Conservation (phyloP, 495 filamentous ascomycete genomes). For the Neurospora terricola region DNA sequence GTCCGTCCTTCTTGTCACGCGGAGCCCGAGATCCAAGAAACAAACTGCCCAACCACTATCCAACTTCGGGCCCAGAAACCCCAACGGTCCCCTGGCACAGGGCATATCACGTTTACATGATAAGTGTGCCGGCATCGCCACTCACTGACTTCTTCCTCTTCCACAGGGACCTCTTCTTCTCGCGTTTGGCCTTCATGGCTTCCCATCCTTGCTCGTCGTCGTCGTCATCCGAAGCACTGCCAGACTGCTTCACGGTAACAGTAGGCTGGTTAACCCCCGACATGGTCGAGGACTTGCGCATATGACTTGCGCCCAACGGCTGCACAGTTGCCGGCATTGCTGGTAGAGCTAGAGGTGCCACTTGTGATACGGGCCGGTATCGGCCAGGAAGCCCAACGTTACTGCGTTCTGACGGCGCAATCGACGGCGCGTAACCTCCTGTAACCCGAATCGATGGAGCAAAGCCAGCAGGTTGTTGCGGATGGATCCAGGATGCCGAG, state of each 20-base stretch:
- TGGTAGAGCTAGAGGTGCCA: slow-evolving; percentile 23
- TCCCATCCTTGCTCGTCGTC: slow-evolving; percentile 78
- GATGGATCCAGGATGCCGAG: slow-evolving; percentile 41
- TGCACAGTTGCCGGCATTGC: neutral
- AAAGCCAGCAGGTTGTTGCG: slow-evolving; percentile 25
- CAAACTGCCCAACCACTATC: neutral
- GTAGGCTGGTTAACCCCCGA: slow-evolving; percentile 31
- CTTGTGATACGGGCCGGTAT: slow-evolving; percentile 81
- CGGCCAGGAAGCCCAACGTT: slow-evolving; percentile 81
- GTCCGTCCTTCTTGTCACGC: neutral
- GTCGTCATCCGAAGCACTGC: slow-evolving; percentile 50
- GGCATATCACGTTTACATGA: slow-evolving; percentile 20
- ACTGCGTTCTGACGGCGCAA: slow-evolving; percentile 90
- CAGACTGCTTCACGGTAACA: slow-evolving; percentile 18
- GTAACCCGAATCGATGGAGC: slow-evolving; percentile 37
- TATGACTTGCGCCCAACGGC: slow-evolving; percentile 12
- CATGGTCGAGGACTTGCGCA: slow-evolving; percentile 40
- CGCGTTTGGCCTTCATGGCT: slow-evolving; percentile 75
- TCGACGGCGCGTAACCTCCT: slow-evolving; percentile 48
- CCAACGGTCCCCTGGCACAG: neutral
- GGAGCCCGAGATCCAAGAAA: neutral
- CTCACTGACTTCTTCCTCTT: slow-evolving; percentile 50
- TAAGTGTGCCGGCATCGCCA: slow-evolving; percentile 30
- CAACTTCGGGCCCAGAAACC: neutral
- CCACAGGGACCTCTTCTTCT: slow-evolving; percentile 69